phyloP scores from a whole-genome alignment of 2,329 filamentous ascomycete genomes.

The Fusarium temperatum region DNA sequence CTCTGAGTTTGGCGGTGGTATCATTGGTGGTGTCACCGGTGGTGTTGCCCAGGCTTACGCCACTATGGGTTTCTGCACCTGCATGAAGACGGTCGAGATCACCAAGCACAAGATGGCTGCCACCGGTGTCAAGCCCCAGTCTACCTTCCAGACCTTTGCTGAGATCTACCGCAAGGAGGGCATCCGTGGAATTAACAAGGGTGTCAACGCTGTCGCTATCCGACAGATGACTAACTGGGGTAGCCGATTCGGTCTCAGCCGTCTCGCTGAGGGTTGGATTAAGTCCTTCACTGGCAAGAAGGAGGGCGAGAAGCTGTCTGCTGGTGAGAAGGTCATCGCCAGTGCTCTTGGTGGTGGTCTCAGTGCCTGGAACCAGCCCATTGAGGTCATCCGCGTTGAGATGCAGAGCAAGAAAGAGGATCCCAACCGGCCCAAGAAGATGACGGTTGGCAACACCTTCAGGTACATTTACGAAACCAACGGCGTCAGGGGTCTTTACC shows the following conservation, averaged over 20 bases:
- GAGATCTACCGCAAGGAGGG: constrained; percentile 96
- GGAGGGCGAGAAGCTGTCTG: constrained; percentile 78
- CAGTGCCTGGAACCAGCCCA: constrained; percentile 98
- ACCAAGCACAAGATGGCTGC: constrained; percentile 96
- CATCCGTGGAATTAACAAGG: constrained; percentile 95
- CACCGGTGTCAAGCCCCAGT: constrained; percentile 81
- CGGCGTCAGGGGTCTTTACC: constrained; percentile 91
- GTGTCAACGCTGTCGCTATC: constrained; percentile 98
- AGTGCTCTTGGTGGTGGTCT: constrained; percentile 90
- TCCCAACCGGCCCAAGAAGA: constrained; percentile 97
- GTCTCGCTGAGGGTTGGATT: constrained; percentile 90
- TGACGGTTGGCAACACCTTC: constrained; percentile 90
- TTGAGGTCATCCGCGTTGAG: constrained; percentile 99
- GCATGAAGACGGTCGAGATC: constrained; percentile 99
- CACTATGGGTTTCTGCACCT: constrained; percentile 99
- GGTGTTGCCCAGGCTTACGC: constrained; percentile 98
- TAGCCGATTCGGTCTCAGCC: constrained; percentile 90
- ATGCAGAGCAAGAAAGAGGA: constrained; percentile 99
- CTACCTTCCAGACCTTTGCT: constrained; percentile 95
- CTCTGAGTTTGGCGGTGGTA: constrained; percentile 86
- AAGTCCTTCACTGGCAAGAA: constrained; percentile 81
- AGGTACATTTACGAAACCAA: constrained; percentile 91
- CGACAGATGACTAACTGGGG: constrained; percentile 99
- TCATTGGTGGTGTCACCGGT: constrained; percentile 89
- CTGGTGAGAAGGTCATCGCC: constrained; percentile 88